Base-by-base conservation (phyloP, 371 early-diverging fungal species). In the Mucor racemosus region DNA sequence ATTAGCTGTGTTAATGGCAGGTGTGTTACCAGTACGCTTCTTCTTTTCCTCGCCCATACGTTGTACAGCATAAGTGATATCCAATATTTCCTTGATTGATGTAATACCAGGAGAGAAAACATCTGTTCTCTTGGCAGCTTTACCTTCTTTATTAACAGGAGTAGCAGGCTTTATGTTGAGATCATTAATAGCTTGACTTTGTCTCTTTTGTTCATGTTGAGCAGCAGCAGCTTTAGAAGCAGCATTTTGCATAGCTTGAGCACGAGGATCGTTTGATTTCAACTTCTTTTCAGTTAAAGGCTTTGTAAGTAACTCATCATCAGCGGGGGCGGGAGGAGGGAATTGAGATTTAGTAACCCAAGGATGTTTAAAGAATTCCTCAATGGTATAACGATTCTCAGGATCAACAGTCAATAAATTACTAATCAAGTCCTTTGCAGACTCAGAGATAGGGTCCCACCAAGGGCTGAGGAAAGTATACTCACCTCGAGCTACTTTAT, bases 351-450 rank as follows among this genome's bases (percentile, higher is more conserved):
- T 64, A 2, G 69, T 79, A 57, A 91, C 77, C 95, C 95, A 97
- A n/a, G 94, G 94, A 66, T 95, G 94, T 15, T 81, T 76, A 65
- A 97, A 85, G 77, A 95, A 87, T 26, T 81, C 76, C 11, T 86
- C 80, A 26, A 88, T 85, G 15, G 86, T 86, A 64, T 87, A 84
- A 14, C 90, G 80, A 60, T 82, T 69, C 44, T 75, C 66, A 4
- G 89, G 82, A 46, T 88, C 79, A 6, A 85, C 80, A 17, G 80
- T 81, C 40, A 93, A 68, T 58, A 92, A 68, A 15, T 82, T 82
- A 17, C 74, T 67, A 36, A 93, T 86, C 41, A 99, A 77, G 71
- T 95, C 91, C 75, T 91, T 92, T 67, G 84, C 92, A 60, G 77
- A 74, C 13, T 73, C 76, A 19, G 86, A 84, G 61, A 92, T 87